Evolutionary conservation across 2,329 filamentous ascomycete genomes (phyloP).

Genomic region (Ophiostoma fasciatum): DNA sequence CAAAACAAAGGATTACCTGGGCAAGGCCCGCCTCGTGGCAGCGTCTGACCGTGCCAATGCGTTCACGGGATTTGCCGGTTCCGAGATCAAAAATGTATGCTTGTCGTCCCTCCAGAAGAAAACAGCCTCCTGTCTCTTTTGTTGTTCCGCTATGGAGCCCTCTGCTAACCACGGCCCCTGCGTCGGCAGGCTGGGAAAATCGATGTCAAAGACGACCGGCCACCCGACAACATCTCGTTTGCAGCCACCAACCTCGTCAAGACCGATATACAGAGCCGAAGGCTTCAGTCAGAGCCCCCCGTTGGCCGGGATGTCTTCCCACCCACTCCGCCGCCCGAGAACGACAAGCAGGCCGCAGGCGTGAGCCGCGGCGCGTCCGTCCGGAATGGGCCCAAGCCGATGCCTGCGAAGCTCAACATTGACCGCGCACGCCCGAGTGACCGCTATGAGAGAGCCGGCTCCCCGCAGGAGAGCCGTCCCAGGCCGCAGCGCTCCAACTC

Average conservation of each 20-base stretch:
- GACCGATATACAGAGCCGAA: constrained; percentile 61
- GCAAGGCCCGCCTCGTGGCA: constrained; percentile 86
- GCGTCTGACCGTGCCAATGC: constrained; percentile 68
- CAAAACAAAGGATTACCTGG: constrained; percentile 94
- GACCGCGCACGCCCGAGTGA: constrained; percentile 37
- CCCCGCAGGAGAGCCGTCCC: constrained; percentile 27
- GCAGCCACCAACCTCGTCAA: constrained; percentile 89
- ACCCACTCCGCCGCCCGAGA: constrained; percentile 94
- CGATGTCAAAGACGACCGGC: constrained; percentile 61
- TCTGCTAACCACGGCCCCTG: constrained; percentile 2
- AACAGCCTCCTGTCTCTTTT: too few relatives aligned
- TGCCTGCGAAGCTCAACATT: constrained; percentile 49
- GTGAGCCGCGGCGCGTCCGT: constrained; percentile 45
- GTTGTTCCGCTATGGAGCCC: too few relatives aligned
- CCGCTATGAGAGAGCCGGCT: constrained; percentile 37
- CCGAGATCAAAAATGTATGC: constrained; percentile 60
- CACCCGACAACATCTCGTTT: constrained; percentile 73
- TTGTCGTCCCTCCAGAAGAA: background rate
- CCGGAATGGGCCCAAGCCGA: constrained; percentile 44
- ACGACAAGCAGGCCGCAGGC: constrained; percentile 40
- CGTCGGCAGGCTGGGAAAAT: constrained; percentile 29
- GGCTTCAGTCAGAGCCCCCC: constrained; percentile 76
- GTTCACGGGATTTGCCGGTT: constrained; percentile 68
- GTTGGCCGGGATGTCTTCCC: constrained; percentile 73
- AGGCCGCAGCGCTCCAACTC: constrained; percentile 27